Percentiles rank a stretch among this genome's conserved stretches.
phyloP scores from a whole-genome alignment of 441 rosid genomes.

The Gossypium aridum region DNA sequence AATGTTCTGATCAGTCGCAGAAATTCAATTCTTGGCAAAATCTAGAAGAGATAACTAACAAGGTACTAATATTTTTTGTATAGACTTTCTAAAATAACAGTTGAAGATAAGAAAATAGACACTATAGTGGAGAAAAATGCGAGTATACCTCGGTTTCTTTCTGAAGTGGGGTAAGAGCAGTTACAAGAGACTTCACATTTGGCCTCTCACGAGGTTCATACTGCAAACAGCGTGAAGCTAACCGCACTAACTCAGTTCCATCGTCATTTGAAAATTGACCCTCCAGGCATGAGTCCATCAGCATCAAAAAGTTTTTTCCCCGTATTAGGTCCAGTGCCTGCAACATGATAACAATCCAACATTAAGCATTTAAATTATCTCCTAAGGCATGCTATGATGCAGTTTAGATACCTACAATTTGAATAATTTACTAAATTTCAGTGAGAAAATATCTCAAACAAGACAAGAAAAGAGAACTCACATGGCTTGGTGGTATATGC shows the following conservation, averaged over 20 bases:
- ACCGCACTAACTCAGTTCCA: constrained; percentile 83
- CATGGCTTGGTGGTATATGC: constrained; percentile 97
- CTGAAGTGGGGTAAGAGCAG: constrained; percentile 74
- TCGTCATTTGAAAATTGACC: constrained; percentile 94
- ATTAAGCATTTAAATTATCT: constrained; percentile 3
- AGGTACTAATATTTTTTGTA: not conserved
- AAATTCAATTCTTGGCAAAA: not conserved
- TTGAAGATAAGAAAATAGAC: not conserved
- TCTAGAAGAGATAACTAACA: not conserved
- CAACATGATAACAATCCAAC: constrained; percentile 15
- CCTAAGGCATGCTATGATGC: not conserved
- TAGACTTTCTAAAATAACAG: not conserved
- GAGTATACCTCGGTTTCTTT: constrained; percentile 69
- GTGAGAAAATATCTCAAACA: not conserved
- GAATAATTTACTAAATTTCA: not conserved
- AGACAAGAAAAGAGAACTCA: constrained; percentile 29
- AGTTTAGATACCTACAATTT: not conserved
- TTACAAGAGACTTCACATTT: constrained; percentile 76
- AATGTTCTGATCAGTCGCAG: not conserved
- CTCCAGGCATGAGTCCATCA: constrained; percentile 87
- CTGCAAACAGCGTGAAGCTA: constrained; percentile 93
- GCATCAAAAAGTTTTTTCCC: constrained; percentile 76
- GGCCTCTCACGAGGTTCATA: constrained; percentile 97
- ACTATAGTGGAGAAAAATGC: not conserved
- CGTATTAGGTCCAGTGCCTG: constrained; percentile 95